Evolutionary conservation across 2,329 filamentous ascomycete species (phyloP).

Genomic region (Arthrobotrys iridis): DNA sequence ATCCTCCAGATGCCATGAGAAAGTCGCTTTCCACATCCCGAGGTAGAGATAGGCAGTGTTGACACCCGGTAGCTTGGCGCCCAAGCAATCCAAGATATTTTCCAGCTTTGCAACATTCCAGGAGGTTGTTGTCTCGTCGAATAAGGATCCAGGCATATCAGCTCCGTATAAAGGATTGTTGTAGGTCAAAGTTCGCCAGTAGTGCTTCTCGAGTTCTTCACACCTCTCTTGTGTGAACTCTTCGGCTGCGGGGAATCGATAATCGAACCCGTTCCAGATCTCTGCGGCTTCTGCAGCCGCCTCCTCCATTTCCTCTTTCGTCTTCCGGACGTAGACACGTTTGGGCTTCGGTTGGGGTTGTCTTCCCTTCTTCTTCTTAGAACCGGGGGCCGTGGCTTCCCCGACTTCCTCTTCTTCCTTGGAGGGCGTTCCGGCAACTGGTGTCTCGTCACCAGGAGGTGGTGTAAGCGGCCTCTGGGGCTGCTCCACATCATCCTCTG

Average conservation of each 20-base stretch:
- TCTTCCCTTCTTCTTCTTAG: constrained; percentile 49
- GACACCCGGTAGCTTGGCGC: constrained; percentile 94
- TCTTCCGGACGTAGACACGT: constrained; percentile 56
- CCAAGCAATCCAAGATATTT: constrained; percentile 91
- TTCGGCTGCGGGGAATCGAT: constrained; percentile 81
- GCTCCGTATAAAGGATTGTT: constrained; percentile 94
- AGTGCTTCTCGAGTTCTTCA: constrained; percentile 90
- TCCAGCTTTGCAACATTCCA: constrained; percentile 97
- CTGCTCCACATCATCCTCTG: constrained; percentile 10
- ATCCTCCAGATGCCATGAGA: constrained; percentile 98
- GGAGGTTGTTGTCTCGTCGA: constrained; percentile 80
- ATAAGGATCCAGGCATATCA: constrained; percentile 94
- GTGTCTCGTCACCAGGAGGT: constrained; percentile 62
- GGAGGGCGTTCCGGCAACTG: constrained; percentile 57
- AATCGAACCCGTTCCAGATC: constrained; percentile 90
- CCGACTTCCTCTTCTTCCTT: constrained; percentile 34
- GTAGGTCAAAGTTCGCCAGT: constrained; percentile 98
- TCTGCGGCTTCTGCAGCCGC: constrained; percentile 55
- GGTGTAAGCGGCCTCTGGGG: constrained; percentile 66
- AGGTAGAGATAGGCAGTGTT: constrained; percentile 98
- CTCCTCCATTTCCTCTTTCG: constrained; percentile 54
- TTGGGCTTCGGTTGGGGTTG: constrained; percentile 54
- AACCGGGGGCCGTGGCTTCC: background rate
- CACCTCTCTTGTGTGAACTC: constrained; percentile 92
- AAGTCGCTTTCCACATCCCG: constrained; percentile 99